phyloP scores from a whole-genome alignment of 202 grass and related monocot species.

The Setaria italica region DNA sequence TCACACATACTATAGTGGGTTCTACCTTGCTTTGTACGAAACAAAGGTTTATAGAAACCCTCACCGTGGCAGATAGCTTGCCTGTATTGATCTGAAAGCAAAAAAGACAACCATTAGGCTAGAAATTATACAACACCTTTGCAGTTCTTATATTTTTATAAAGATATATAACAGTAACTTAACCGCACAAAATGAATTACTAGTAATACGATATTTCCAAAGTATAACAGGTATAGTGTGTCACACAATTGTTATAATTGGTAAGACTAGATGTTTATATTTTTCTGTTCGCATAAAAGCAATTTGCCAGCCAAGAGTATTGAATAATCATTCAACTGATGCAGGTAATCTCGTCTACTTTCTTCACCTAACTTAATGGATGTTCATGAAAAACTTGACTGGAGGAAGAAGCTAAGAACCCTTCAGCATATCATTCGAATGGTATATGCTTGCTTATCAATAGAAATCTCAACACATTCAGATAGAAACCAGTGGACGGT shows the following conservation, averaged over 20 bases:
- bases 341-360: background rate
- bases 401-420: background rate
- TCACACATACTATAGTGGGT: slow-evolving; percentile 5
- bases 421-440: background rate
- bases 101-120: slow-evolving; percentile 32
- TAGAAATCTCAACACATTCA: background rate
- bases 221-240: background rate
- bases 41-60: slow-evolving; percentile 1
- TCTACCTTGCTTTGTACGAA: slow-evolving; percentile 5
- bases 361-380: background rate
- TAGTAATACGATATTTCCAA: background rate
- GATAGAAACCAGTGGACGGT: background rate
- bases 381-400: background rate
- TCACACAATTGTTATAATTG: background rate
- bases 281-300: background rate
- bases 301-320: slow-evolving; percentile 5
- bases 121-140: slow-evolving; percentile 6
- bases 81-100: slow-evolving; percentile 67
- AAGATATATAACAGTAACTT: slow-evolving; percentile 12
- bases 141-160: background rate
- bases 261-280: background rate
- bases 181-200: background rate
- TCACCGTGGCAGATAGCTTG: slow-evolving; percentile 81
- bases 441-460: background rate
- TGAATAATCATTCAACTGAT: background rate